phyloP scores from a whole-genome alignment of 2,329 filamentous ascomycete genomes.

The Ceratocystiopsis sp. region DNA sequence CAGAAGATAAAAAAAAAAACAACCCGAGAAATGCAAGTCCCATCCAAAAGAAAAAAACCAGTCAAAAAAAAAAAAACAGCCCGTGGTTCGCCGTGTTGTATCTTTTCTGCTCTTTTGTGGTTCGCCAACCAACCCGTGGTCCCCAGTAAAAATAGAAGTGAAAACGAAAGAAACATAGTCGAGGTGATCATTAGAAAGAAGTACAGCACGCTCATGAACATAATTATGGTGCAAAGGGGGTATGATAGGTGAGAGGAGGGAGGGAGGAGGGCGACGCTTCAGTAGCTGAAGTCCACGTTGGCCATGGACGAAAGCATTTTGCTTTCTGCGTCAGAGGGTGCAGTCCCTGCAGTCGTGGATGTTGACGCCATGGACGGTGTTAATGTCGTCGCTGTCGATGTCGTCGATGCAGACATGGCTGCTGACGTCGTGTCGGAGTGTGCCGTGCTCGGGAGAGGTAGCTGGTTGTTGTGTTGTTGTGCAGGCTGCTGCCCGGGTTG shows the following conservation, averaged over 20 bases:
- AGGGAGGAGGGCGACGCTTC: not conserved
- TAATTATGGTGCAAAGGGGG: no score
- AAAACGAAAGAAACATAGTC: not conserved
- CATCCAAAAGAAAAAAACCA: not conserved
- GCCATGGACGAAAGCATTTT: slow-evolving; percentile 11
- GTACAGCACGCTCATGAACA: no score
- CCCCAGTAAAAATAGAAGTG: no score
- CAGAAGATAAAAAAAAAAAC: no score
- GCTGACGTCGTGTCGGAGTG: slow-evolving; percentile 6
- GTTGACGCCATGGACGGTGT: slow-evolving; percentile 1
- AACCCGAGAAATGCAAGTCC: no score
- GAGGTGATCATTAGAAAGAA: no score
- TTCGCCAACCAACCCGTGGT: no score
- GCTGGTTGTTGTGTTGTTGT: not conserved
- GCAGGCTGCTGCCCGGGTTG: not conserved
- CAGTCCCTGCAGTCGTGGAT: not conserved
- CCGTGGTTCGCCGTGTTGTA: no score
- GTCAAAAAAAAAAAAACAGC: not conserved
- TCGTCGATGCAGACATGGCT: not conserved
- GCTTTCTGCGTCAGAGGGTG: slow-evolving; percentile 5
- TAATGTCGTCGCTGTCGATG: slow-evolving; percentile 4
- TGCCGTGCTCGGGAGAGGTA: slow-evolving; percentile 3
- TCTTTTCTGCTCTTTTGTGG: no score
- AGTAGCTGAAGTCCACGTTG: slow-evolving; percentile 11
- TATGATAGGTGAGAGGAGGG: no score